These are phyloP conservation scores for Pseudogymnoascus sp. DNA, from an alignment of 2,329 filamentous ascomycete genomes.

Conservation along the genomic window DNA sequence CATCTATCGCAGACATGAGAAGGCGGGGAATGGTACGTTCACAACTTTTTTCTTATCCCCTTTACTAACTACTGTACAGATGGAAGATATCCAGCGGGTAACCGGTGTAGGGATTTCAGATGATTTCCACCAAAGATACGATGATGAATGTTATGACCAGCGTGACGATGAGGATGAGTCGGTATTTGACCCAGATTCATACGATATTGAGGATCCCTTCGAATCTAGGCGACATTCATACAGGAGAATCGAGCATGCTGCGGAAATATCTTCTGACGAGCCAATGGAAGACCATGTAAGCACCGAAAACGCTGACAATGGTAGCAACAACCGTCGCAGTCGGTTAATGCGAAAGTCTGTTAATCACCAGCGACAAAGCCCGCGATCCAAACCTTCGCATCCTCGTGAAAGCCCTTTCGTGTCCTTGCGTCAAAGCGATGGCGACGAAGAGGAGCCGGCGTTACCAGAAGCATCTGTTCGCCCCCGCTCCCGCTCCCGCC, in stretches of 20 bases:
- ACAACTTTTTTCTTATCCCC: neutral
- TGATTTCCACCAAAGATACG: neutral
- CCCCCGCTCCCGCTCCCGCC: no score
- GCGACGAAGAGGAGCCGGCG: no score
- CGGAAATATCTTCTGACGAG: slow-evolving; percentile 65
- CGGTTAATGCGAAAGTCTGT: slow-evolving; percentile 31
- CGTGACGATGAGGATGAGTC: slow-evolving; percentile 39
- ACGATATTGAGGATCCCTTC: slow-evolving; percentile 27
- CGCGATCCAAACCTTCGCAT: no score
- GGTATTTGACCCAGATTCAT: slow-evolving; percentile 41
- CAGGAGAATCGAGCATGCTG: slow-evolving; percentile 55
- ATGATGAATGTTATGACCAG: slow-evolving; percentile 43
- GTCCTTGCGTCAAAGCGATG: no score
- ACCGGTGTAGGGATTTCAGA: neutral
- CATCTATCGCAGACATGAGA: neutral
- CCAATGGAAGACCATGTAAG: slow-evolving; percentile 75
- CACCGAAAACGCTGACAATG: slow-evolving; percentile 28
- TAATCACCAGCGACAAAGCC: no score
- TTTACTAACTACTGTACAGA: neutral
- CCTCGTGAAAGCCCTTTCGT: no score
- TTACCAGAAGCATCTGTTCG: slow-evolving; percentile 63
- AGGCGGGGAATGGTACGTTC: neutral
- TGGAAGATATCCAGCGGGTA: neutral
- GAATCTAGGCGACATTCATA: slow-evolving; percentile 15
- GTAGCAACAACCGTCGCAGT: no score